phyloP scores from a whole-genome alignment of 1,284 basidiomycete species.

The Rhodofomes roseus region DNA sequence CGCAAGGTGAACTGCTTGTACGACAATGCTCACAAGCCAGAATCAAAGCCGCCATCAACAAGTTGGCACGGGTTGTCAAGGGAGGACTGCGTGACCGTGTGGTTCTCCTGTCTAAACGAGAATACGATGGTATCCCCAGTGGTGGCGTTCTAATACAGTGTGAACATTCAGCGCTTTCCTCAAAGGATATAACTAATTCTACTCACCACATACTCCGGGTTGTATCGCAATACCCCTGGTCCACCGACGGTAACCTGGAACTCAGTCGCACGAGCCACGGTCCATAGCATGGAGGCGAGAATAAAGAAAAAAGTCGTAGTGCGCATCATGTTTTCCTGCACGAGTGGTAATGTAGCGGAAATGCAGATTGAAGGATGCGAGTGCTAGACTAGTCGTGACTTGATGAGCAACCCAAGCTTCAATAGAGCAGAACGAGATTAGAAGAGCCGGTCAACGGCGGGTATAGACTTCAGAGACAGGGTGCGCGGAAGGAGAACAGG shows the following conservation, averaged over 20 bases:
- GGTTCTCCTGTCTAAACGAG: constrained; percentile 57
- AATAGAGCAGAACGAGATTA: not conserved
- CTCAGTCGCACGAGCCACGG: constrained; percentile 29
- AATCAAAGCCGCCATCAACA: constrained; percentile 46
- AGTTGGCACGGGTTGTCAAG: constrained; percentile 47
- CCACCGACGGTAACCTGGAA: constrained; percentile 53
- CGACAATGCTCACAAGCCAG: constrained; percentile 45
- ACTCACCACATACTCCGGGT: constrained; percentile 46
- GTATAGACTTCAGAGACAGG: not conserved
- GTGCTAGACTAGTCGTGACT: not conserved
- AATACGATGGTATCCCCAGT: constrained; percentile 49
- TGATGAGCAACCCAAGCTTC: no score
- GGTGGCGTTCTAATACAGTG: constrained; percentile 36
- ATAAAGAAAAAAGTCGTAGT: constrained; percentile 9
- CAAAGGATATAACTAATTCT: not conserved
- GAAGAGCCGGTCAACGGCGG: not conserved
- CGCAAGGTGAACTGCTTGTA: not conserved
- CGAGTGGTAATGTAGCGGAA: not conserved
- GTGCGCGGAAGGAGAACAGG: not conserved
- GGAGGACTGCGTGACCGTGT: constrained; percentile 59
- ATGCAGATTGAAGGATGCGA: not conserved
- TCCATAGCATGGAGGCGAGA: constrained; percentile 22
- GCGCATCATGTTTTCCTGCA: not conserved
- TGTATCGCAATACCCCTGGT: constrained; percentile 38
- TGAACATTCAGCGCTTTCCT: not conserved